Conservation (phyloP, 176 grass and related monocot species). For the Cenchrus americanus region DNA sequence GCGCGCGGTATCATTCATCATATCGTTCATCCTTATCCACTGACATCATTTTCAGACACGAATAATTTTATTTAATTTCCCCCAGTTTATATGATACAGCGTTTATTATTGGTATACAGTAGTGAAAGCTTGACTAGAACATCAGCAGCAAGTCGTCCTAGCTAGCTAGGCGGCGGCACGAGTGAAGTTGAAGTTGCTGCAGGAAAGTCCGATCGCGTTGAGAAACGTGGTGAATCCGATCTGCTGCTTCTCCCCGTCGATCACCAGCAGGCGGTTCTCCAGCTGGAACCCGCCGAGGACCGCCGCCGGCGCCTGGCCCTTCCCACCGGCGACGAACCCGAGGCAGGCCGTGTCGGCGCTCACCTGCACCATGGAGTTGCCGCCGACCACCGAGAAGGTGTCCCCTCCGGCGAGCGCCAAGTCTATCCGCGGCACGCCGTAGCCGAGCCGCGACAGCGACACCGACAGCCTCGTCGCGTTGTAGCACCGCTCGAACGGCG, state of each 20-base stretch:
- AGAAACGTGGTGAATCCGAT: conserved; percentile 43
- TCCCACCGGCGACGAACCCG: background rate
- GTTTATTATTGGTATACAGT: too few species aligned
- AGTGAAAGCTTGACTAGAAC: too few species aligned
- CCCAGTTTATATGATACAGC: too few species aligned
- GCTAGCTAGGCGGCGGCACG: too few species aligned
- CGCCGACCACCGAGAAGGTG: conserved; percentile 43
- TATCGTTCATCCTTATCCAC: too few species aligned
- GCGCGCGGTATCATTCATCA: too few species aligned
- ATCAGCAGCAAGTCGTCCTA: too few species aligned
- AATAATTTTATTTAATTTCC: too few species aligned
- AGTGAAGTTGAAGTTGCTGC: conserved; percentile 61
- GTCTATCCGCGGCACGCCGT: conserved; percentile 47
- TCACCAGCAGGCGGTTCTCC: conserved; percentile 59
- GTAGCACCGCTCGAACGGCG: conserved; percentile 58
- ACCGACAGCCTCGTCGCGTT: conserved; percentile 29
- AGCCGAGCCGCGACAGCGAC: conserved; percentile 26
- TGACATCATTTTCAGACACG: too few species aligned
- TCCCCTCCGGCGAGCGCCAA: conserved; percentile 36
- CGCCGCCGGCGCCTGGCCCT: conserved; percentile 26
- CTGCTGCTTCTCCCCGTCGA: conserved; percentile 42
- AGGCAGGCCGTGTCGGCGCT: conserved; percentile 40
- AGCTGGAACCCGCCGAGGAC: conserved; percentile 63
- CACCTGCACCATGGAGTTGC: conserved; percentile 57
- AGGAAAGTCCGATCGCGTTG: conserved; percentile 8